phyloP scores from a whole-genome alignment of 140 eudicot genomes.

The Anethum foeniculum region DNA sequence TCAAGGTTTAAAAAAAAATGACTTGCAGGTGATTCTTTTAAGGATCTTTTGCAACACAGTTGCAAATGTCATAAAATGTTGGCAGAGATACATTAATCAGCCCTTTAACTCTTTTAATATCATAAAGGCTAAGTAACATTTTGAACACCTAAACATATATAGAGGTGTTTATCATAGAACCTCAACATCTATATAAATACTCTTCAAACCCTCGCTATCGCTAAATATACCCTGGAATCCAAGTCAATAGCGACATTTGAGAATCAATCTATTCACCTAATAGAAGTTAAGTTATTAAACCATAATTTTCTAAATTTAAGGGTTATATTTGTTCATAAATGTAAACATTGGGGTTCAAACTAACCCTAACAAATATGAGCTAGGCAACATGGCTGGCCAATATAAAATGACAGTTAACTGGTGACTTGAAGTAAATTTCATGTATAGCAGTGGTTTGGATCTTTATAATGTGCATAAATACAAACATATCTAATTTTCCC shows the following conservation, averaged over 20 bases:
- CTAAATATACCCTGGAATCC: not conserved
- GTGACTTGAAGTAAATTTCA: not conserved
- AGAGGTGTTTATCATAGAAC: not conserved
- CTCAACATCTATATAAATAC: not conserved
- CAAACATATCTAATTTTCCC: not conserved
- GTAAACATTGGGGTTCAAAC: not conserved
- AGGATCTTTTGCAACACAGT: not conserved
- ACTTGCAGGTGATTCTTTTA: not conserved
- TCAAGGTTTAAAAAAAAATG: not conserved
- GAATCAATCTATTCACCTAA: not conserved
- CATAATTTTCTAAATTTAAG: not conserved
- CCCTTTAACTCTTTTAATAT: not conserved
- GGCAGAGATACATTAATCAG: not conserved
- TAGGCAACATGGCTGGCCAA: not conserved
- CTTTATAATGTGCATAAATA: conserved; percentile 2
- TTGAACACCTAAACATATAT: not conserved
- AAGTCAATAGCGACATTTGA: not conserved
- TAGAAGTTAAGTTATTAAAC: not conserved
- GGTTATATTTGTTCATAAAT: not conserved
- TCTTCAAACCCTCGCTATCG: not conserved
- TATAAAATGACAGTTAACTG: not conserved
- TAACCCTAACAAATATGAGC: not conserved
- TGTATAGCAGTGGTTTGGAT: not conserved
- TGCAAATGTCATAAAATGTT: not conserved
- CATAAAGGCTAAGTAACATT: not conserved